A percentile compares a stretch with the other conserved stretches of the same genome.
Evolutionary conservation across 1,284 basidiomycete species (phyloP).

Genomic region (Fomitopsis pinicola): DNA sequence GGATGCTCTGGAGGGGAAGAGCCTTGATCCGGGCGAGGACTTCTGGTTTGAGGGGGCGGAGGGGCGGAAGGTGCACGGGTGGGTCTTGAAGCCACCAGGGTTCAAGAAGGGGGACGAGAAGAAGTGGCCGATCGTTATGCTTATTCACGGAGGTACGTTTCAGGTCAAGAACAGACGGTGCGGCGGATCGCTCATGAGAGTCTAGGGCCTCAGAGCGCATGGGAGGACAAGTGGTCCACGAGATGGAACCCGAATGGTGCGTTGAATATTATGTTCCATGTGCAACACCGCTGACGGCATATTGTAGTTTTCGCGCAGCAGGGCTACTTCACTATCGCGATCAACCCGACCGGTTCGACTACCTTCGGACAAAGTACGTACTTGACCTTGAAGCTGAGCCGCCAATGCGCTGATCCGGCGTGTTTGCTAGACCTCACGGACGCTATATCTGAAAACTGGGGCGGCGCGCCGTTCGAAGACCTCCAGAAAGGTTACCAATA

Average conservation of each 20-base stretch:
- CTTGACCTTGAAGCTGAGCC: not conserved
- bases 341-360: constrained; percentile 89
- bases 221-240: constrained; percentile 82
- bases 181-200: not conserved
- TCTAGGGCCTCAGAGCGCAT: constrained; percentile 70
- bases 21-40: constrained; percentile 61
- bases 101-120: constrained; percentile 62
- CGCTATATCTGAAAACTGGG: constrained; percentile 76
- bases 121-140: constrained; percentile 70
- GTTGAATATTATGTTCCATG: constrained; percentile 7
- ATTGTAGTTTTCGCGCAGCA: constrained; percentile 68
- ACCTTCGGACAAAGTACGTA: constrained; percentile 76
- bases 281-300: not conserved
- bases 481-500: constrained; percentile 74
- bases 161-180: not conserved
- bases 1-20: constrained; percentile 50
- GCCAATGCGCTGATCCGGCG: constrained; percentile 5
- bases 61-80: constrained; percentile 74
- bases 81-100: constrained; percentile 75
- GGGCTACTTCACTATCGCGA: constrained; percentile 80
- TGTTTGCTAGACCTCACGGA: constrained; percentile 69
- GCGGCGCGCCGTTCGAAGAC: constrained; percentile 83
- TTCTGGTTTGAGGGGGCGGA: constrained; percentile 85
- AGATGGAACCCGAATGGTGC: constrained; percentile 85
- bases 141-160: constrained; percentile 68